Evolutionary conservation across 495 filamentous ascomycete genomes (phyloP), one percentile per base, ranked within the genome.

Genomic region (Talaromyces ruber): DNA sequence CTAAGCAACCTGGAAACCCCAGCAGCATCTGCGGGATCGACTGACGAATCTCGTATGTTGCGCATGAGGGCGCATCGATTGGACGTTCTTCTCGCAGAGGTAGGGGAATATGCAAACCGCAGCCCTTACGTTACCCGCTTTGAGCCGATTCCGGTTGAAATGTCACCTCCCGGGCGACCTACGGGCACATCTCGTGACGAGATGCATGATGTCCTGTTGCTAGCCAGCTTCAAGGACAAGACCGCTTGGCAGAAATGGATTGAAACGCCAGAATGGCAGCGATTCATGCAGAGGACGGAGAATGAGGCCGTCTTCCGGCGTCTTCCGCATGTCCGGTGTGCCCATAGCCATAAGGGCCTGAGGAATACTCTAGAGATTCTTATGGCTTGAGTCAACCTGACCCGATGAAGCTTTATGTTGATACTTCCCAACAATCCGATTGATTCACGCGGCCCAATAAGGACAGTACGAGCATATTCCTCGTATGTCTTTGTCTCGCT

Each of bases 1-100:
- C 89, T 88, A 61, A 87, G 81, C 50, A 98, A 72, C 52, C 91
- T 79, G 12, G 90, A 91, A 70, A 96, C 91, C 60, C 25, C 25
- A 11, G 21, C 59, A 11, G 34, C 57, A 18, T 43, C 32, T 32
- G 51, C n/a, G 25, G 18, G 51, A 26, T 24, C 59, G 50, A 32
- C 22, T 8, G 28, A 14, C 14, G 45, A 21, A 61, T 16, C 28
- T 21, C 28, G 25, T 6, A 29, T 47, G 4, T 53, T 12, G 11
- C 39, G 24, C 12, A 25, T 5, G 21, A 52, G 9, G 26, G 14
- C 14, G 11, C 59, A 61, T 25, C 50, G 39, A 22, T 32, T 61
- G 30, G 59, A 61, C 22, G 43, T 32, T 51, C 45, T 61, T 52
- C 59, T 61, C 6, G 50, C 60, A 55, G 50, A 57, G 34, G 52